Base-by-base conservation (phyloP, 805 yeast genomes). In the Torulaspora quercuum region DNA sequence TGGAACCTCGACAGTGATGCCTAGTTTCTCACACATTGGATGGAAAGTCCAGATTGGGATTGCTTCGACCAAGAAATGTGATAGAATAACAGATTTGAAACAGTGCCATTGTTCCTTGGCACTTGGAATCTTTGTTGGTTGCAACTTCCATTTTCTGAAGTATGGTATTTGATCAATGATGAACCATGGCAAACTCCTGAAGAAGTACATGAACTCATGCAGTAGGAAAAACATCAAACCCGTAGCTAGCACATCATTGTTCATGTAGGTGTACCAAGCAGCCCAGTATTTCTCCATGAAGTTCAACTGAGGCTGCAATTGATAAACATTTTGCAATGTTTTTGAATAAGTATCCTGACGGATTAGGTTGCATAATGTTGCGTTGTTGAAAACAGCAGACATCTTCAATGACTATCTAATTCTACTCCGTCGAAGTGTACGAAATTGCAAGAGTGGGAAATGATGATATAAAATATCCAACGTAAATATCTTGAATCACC, bases 41-140 rank as follows among this genome's bases (percentile, higher is more conserved):
- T 90, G 97, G 78, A 90, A 90, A 34, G 88, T 81, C 95, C 96
- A 90, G 50, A 90, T 92, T 39, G 97, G 97, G 44, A 92, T 70
- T 4, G 95, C 95, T 70, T 90, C 98, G 34, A 90, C 95, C 46
- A 90, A 64, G 63, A 88, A 80, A 67, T 90, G 98, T 3, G 94
- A 82, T 32, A 78, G 74, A 38, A 92, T 66, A 20, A 90, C 97
- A 18, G 83, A 69, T 63, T 85, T 83, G 51, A 86, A 70, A 65
- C 98, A 90, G 63, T 85, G 88, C 89, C 94, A 78, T 63, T 90
- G 97, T 67, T 90, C 96, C 59, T 73, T 72, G 42, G 75, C 73
- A 30, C 84, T 69, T 25, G 96, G 95, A 37, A 81, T 64, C 60
- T 86, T 86, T 25, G 82, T 75, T 31, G 86, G 88, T 69, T 90